phyloP scores from a whole-genome alignment of 768 basidiomycete genomes.

The Tylopilus plumbeoviolaceoides region DNA sequence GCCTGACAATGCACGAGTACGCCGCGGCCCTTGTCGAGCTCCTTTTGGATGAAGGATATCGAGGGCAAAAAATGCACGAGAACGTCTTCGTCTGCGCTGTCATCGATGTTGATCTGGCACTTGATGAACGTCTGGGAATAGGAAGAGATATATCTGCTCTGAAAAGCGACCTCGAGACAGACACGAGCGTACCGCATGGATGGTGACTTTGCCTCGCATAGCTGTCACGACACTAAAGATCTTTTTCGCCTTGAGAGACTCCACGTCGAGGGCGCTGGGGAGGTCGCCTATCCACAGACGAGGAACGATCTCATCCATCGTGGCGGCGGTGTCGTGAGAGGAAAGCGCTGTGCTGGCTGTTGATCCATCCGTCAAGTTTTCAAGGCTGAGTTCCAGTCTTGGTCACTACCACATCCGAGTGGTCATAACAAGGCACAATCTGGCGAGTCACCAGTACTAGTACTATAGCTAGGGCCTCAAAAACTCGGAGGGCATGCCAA shows the following conservation, averaged over 20 bases:
- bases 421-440: too few relatives aligned
- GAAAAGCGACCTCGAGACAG: background rate
- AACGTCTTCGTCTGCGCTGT: slow-evolving; percentile 72
- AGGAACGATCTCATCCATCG: slow-evolving; percentile 76
- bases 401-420: too few relatives aligned
- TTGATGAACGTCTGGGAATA: slow-evolving; percentile 65
- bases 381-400: too few relatives aligned
- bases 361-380: background rate
- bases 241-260: slow-evolving; percentile 59
- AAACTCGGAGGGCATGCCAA: too few relatives aligned
- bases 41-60: slow-evolving; percentile 79
- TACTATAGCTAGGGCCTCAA: too few relatives aligned
- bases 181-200: slow-evolving; percentile 50
- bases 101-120: slow-evolving; percentile 76
- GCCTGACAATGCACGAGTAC: slow-evolving; percentile 91
- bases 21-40: slow-evolving; percentile 68
- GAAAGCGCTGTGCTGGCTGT: background rate
- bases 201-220: slow-evolving; percentile 64
- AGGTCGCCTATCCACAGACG: slow-evolving; percentile 86
- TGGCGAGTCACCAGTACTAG: too few relatives aligned
- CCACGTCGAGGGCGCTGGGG: slow-evolving; percentile 59
- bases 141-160: background rate
- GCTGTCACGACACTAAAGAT: slow-evolving; percentile 73
- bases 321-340: background rate
- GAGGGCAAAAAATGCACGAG: slow-evolving; percentile 73